Evolutionary conservation across 805 yeast genomes (phyloP).

Genomic region (Pichia deserticola): DNA sequence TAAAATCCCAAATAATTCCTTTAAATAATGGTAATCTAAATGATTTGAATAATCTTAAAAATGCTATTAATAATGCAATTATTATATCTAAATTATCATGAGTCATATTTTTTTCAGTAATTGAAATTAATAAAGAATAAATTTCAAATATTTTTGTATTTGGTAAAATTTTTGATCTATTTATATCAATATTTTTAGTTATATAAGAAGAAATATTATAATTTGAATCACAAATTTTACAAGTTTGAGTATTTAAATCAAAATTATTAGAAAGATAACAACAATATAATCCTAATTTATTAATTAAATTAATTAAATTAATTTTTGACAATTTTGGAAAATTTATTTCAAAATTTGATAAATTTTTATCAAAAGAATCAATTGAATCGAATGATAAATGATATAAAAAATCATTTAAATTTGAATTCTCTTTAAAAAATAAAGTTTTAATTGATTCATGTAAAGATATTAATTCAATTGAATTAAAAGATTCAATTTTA

Average conservation of each 20-base stretch:
- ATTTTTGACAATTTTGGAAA: neutral
- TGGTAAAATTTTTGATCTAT: slow-evolving; percentile 24
- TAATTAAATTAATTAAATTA: slow-evolving; percentile 19
- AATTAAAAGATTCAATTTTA: neutral
- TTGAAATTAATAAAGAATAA: slow-evolving; percentile 16
- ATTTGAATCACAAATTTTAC: slow-evolving; percentile 32
- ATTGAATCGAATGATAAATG: neutral
- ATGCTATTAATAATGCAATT: slow-evolving; percentile 37
- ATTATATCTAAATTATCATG: slow-evolving; percentile 21
- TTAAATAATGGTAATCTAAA: slow-evolving; percentile 40
- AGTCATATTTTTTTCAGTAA: slow-evolving; percentile 11
- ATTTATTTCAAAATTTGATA: neutral
- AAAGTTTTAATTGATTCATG: neutral
- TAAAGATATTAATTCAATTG: neutral
- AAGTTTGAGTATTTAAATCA: slow-evolving; percentile 26
- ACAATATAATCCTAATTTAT: slow-evolving; percentile 35
- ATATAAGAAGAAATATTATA: slow-evolving; percentile 4
- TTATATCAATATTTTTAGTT: slow-evolving; percentile 15
- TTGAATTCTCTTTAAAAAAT: neutral
- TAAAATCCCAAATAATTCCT: slow-evolving; percentile 32
- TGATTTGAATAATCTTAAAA: slow-evolving; percentile 45
- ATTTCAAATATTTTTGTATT: slow-evolving; percentile 16
- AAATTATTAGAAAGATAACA: slow-evolving; percentile 35
- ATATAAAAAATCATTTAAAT: neutral
- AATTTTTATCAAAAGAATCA: neutral